Conservation (phyloP, 306 rosid genomes). For the Cucurbita ficifolia region DNA sequence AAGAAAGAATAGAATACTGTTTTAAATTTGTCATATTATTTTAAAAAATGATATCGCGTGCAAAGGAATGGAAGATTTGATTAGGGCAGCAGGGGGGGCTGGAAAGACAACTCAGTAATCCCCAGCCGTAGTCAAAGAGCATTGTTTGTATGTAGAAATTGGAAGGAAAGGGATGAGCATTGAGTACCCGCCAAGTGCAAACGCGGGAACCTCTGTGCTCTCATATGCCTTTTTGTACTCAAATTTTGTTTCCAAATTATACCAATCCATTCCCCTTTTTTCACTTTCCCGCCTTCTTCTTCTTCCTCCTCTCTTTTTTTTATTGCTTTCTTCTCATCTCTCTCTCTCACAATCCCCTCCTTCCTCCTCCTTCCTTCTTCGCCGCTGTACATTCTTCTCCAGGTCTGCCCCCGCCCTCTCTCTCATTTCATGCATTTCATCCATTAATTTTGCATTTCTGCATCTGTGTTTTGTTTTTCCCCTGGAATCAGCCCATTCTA, state of each 20-base stretch:
- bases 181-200: constrained; percentile 7
- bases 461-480: background rate
- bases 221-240: background rate
- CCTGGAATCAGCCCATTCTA: background rate
- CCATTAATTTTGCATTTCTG: background rate
- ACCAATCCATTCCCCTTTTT: background rate
- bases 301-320: background rate
- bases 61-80: no score
- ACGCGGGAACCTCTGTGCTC: background rate
- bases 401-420: background rate
- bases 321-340: background rate
- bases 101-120: background rate
- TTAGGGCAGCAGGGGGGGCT: background rate
- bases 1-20: no score
- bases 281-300: constrained; percentile 4
- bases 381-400: background rate
- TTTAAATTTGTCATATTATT: no score
- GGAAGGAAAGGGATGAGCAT: background rate
- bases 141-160: background rate
- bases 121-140: background rate
- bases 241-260: background rate
- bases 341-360: background rate
- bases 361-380: background rate
- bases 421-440: background rate
- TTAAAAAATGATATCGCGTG: no score